phyloP scores from a whole-genome alignment of 768 basidiomycete species.

The Postia placenta region DNA sequence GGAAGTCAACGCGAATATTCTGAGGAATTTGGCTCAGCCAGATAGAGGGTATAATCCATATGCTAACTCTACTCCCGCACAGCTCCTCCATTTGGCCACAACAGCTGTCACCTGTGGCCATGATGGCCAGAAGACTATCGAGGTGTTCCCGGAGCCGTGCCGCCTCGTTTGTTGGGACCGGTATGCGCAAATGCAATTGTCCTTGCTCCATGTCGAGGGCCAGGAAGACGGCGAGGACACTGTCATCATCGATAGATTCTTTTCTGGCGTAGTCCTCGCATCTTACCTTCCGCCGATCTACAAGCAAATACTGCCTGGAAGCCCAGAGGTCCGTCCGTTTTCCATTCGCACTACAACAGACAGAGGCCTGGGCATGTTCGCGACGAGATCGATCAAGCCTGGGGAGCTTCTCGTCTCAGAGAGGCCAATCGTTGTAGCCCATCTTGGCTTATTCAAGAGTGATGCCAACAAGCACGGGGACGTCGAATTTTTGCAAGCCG shows the following conservation, averaged over 20 bases:
- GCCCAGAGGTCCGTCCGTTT: too few species aligned
- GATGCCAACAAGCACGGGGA: background rate
- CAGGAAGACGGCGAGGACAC: background rate
- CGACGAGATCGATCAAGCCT: background rate
- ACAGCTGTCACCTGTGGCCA: too few species aligned
- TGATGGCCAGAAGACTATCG: too few species aligned
- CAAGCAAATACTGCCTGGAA: background rate
- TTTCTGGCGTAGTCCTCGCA: background rate
- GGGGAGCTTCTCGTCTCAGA: slow-evolving; percentile 3
- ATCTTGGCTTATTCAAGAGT: background rate
- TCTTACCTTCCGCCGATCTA: background rate
- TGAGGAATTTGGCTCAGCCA: too few species aligned
- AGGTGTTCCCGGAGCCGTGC: too few species aligned
- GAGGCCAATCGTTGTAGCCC: background rate
- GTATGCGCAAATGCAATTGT: too few species aligned
- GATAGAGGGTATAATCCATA: too few species aligned
- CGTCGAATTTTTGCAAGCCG: background rate
- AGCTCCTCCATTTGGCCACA: too few species aligned
- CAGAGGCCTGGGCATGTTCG: slow-evolving; percentile 3
- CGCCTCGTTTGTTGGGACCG: too few species aligned
- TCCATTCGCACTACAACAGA: background rate
- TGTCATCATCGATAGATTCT: background rate
- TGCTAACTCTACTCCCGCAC: too few species aligned
- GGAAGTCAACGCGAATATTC: too few species aligned
- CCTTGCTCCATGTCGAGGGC: too few species aligned